Base-by-base conservation (phyloP, 192 early-diverging fungal species). In the Backusella macrospora region DNA sequence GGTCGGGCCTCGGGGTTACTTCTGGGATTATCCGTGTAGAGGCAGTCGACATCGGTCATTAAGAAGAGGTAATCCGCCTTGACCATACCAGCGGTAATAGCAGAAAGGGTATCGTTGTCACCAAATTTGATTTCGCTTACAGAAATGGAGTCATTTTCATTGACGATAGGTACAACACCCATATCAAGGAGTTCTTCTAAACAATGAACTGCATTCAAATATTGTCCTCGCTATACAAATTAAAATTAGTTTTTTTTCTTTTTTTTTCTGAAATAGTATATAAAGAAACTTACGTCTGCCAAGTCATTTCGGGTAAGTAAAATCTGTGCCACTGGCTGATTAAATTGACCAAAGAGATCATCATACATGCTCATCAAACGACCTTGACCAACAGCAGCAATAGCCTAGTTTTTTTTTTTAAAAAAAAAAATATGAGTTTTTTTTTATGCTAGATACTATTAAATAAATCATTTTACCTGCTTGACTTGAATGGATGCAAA, bases 71-170 rank as follows among this genome's bases (percentile, higher is more conserved):
- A 97, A 75, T 98, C 96, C 2, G 98, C 98, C 55, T 94, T 91
- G 70, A 98, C 91, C 95, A 99, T 98, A 26, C 96, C 95, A 9
- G 98, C 98, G 7, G 94, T 92, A 71, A 99, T 96, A 21, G 96
- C 98, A 37, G 94, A 96, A 18, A 99, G 87, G 42, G 98, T 97
- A 83, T 99, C 98, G 84, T 99, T 99, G 81, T 99, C 98, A 71
- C 98, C 98, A 78, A 98, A 99, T 8, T 95, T 86, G 80, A 99
- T 96, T 89, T 96, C 96, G 65, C 93, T 88, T 48, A 89, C 84
- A 64, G 90, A 94, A 62, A 99, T 94, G 0, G 96, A 93, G 80
- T 99, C 98, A 86, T 99, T 99, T 81, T 99, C 98, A 76, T 99
- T 99, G 42, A 99, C 95, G 74, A 99, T 97, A 29, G 96, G 98